A percentile compares a stretch with the other conserved stretches of the same genome.
These are phyloP conservation scores for Schizophyllum amplum DNA, from an alignment of 1,284 basidiomycete species.

Conservation along the genomic window DNA sequence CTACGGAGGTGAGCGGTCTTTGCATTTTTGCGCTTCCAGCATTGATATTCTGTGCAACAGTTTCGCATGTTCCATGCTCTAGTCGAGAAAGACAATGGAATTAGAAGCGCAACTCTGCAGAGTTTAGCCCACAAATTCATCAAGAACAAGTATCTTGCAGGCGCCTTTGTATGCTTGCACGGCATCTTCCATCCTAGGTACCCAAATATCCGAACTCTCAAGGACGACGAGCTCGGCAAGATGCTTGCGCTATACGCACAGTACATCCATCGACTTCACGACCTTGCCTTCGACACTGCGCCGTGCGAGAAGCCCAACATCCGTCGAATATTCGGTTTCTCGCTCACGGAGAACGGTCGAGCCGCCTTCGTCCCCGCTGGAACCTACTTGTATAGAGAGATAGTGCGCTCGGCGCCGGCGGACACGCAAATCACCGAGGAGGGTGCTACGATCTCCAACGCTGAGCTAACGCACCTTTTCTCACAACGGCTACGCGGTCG, in stretches of 20 bases:
- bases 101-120: neutral
- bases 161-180: neutral
- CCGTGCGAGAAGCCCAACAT: constrained; percentile 19
- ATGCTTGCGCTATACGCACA: constrained; percentile 27
- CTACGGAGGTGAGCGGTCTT: neutral
- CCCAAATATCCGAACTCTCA: constrained; percentile 7
- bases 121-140: neutral
- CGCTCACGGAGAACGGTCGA: constrained; percentile 14
- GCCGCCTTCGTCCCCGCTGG: constrained; percentile 15
- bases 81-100: too few relatives aligned
- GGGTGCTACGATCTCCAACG: neutral
- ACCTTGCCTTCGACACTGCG: constrained; percentile 18
- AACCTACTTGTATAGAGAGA: constrained; percentile 16
- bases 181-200: neutral
- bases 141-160: neutral
- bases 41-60: neutral
- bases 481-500: neutral
- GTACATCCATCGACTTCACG: constrained; percentile 28
- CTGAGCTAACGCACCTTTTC: neutral
- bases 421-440: neutral
- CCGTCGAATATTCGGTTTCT: constrained; percentile 32
- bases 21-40: neutral
- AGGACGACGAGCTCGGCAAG: constrained; percentile 18
- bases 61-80: neutral
- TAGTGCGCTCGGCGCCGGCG: neutral